Conservation (phyloP, 768 basidiomycete genomes). For the Naganishia onofrii region DNA sequence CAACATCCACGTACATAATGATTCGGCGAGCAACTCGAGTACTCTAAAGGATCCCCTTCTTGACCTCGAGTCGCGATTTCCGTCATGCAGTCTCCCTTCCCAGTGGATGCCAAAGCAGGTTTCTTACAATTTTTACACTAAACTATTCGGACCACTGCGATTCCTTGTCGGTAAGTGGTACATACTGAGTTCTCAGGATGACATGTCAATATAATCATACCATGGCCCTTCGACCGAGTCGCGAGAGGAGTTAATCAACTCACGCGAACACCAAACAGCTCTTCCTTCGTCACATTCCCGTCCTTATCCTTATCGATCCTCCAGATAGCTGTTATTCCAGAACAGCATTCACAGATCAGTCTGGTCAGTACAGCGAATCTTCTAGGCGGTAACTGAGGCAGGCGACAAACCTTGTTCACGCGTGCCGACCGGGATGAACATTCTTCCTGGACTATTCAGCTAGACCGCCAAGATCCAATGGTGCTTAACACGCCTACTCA, state of each 20-base stretch:
- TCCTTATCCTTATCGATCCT: conserved; percentile 74
- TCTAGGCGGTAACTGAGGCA: not conserved
- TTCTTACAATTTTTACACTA: no score
- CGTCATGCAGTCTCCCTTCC: no score
- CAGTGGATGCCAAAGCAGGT: no score
- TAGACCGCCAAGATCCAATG: not conserved
- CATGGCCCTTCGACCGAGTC: no score
- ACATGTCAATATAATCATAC: no score
- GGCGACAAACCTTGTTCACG: conserved; percentile 52
- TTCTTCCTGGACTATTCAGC: conserved; percentile 54
- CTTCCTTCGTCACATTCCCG: conserved; percentile 64
- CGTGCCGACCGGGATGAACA: conserved; percentile 89
- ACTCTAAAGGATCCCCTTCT: no score
- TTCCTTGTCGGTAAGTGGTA: conserved; percentile 50
- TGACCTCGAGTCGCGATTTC: no score
- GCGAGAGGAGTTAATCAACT: conserved; percentile 44
- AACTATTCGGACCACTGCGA: conserved; percentile 39
- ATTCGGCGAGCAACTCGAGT: no score
- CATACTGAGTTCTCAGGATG: no score
- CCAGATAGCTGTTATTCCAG: conserved; percentile 57
- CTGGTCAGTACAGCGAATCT: not conserved
- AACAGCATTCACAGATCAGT: no score
- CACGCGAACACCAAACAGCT: conserved; percentile 79
- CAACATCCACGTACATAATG: no score
- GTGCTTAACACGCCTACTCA: not conserved